Evolutionary conservation across 148 eudicot genomes (phyloP).

Genomic region (Nepenthes mirabilis): DNA sequence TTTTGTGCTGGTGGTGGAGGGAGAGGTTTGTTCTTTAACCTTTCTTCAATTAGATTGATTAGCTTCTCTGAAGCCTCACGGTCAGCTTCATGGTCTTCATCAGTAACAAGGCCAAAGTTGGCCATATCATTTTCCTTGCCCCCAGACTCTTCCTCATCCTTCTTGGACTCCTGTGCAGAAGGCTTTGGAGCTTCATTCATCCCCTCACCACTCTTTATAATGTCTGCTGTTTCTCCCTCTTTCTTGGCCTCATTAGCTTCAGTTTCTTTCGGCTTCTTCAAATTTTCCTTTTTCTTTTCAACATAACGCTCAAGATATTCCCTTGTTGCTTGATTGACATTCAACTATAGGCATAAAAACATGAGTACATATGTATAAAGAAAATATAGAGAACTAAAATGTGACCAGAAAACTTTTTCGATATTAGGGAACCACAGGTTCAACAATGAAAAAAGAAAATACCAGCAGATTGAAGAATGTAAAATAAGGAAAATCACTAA

Average conservation of each 20-base stretch:
- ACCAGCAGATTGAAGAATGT: no score
- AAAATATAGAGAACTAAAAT: not conserved
- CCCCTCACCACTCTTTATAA: slow-evolving; percentile 24
- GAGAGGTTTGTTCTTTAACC: slow-evolving; percentile 59
- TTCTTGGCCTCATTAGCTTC: slow-evolving; percentile 40
- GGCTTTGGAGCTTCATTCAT: slow-evolving; percentile 36
- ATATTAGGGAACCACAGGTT: no score
- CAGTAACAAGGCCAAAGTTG: slow-evolving; percentile 68
- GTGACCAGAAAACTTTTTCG: not conserved
- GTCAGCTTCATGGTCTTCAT: slow-evolving; percentile 74
- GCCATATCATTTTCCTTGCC: slow-evolving; percentile 48
- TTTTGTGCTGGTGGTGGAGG: slow-evolving; percentile 58
- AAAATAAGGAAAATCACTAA: not conserved
- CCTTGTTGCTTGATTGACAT: slow-evolving; percentile 63
- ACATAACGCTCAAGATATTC: slow-evolving; percentile 67
- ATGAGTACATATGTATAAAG: not conserved
- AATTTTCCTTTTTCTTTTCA: slow-evolving; percentile 55
- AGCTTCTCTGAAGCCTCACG: slow-evolving; percentile 64
- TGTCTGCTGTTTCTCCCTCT: slow-evolving; percentile 31
- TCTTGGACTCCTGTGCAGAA: slow-evolving; percentile 41
- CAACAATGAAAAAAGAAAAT: no score
- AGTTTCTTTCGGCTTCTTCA: slow-evolving; percentile 27
- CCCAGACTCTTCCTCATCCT: slow-evolving; percentile 32
- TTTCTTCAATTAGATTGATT: slow-evolving; percentile 55
- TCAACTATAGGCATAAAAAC: slow-evolving; percentile 36